phyloP scores from a whole-genome alignment of 441 rosid genomes.

The Dalechampia spathulata region DNA sequence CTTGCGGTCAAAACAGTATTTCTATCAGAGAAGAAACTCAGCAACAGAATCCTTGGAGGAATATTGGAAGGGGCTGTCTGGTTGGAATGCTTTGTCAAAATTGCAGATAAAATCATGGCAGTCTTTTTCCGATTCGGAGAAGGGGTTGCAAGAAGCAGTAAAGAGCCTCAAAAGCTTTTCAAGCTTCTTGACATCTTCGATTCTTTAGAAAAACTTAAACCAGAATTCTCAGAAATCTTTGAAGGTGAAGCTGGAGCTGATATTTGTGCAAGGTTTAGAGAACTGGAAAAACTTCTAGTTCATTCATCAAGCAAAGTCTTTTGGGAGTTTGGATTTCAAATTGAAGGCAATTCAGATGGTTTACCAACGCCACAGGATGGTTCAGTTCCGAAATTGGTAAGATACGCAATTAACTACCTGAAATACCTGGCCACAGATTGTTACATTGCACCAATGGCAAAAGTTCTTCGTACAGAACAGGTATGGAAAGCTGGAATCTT shows the following conservation, averaged over 20 bases:
- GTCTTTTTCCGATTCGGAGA: constrained; percentile 67
- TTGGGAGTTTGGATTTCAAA: constrained; percentile 56
- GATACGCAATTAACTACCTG: constrained; percentile 61
- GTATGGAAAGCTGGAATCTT: constrained; percentile 47
- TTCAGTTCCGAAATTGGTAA: constrained; percentile 47
- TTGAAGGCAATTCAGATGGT: constrained; percentile 53
- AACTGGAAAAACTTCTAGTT: constrained; percentile 47
- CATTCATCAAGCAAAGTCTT: constrained; percentile 52
- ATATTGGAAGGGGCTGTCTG: constrained; percentile 41
- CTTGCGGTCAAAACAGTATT: constrained; percentile 40
- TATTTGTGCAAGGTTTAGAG: constrained; percentile 43
- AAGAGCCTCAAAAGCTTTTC: constrained; percentile 62
- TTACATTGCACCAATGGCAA: constrained; percentile 41
- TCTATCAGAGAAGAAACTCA: constrained; percentile 48
- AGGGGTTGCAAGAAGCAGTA: constrained; percentile 56
- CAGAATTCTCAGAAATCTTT: constrained; percentile 34
- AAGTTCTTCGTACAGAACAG: constrained; percentile 53
- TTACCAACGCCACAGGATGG: constrained; percentile 45
- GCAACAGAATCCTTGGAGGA: constrained; percentile 37
- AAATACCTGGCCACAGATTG: constrained; percentile 40
- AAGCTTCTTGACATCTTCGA: constrained; percentile 62
- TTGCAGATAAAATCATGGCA: constrained; percentile 61
- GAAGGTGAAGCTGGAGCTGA: constrained; percentile 53
- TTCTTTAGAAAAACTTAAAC: constrained; percentile 42
- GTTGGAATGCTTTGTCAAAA: constrained; percentile 61